A percentile compares a stretch with the other conserved stretches of the same genome.
Conservation (phyloP, 495 filamentous ascomycete species). For the Pseudomonodictys pantanalensis region DNA sequence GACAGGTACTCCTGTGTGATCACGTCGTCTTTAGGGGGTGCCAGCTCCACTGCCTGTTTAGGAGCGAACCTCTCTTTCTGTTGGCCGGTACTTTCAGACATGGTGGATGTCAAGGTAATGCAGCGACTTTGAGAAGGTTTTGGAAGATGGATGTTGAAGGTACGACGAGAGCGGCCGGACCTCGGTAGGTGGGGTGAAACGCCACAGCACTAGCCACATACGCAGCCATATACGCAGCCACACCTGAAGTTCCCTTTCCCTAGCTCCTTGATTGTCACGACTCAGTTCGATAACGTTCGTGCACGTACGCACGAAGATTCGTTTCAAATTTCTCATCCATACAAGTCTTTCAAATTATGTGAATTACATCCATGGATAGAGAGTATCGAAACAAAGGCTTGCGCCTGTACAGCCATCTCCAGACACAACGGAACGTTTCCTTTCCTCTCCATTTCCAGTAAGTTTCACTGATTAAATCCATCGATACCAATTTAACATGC, state of each 20-base stretch:
- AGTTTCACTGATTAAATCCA: too few species aligned
- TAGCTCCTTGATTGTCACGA: background rate
- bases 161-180: background rate
- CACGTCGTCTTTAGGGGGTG: constrained; percentile 82
- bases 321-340: too few species aligned
- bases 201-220: background rate
- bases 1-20: constrained; percentile 73
- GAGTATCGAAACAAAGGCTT: too few species aligned
- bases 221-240: background rate
- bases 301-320: too few species aligned
- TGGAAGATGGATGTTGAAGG: background rate
- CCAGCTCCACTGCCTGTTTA: constrained; percentile 74
- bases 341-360: too few species aligned
- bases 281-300: too few species aligned
- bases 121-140: background rate
- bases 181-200: background rate
- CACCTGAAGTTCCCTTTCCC: background rate
- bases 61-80: constrained; percentile 71
- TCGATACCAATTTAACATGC: too few species aligned
- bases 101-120: constrained; percentile 13
- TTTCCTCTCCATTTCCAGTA: too few species aligned
- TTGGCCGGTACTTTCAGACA: constrained; percentile 38
- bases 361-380: too few species aligned
- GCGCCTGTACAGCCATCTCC: too few species aligned
- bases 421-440: too few species aligned